Evolutionary conservation across 129 eudicot species (phyloP), one percentile per base, ranked within the genome.

Genomic region (Arctium minus): DNA sequence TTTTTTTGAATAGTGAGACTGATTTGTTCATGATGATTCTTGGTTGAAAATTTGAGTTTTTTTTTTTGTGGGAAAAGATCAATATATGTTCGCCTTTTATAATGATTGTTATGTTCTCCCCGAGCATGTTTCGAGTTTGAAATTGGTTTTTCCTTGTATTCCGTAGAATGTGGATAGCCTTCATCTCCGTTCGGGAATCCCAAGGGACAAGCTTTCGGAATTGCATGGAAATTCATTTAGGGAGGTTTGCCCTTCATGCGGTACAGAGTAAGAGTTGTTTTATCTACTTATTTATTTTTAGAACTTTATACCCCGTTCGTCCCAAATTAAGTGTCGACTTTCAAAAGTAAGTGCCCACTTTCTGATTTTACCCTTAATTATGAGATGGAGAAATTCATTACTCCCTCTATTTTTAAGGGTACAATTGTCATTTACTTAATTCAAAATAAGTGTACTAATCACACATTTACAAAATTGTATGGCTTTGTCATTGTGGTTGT

Each of bases 141-240:
- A 22, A 22, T 22, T 22, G 27, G 27, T 22, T 22, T 22, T 22
- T 22, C 27, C 27, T 71, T 56, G 27, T 15, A 44, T 73, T 73
- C 8, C 71, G 70, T 87, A 94, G 98, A 94, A 94, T 78, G 91
- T 94, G 78, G 98, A 94, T 82, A 88, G 97, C 84, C 94, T 94
- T 76, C 98, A 94, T 86, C 92, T 94, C 35, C 95, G 98, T 76
- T 94, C 98, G 60, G 98, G 98, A 76, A 88, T 94, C 69, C 91
- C 97, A 31, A 92, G 97, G 88, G 87, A 90, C 40, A 94, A 89
- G 71, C 95, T 94, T 74, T 82, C 98, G 12, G 98, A 94, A 86
- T 69, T 94, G 88, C 96, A 94, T 89, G 98, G 98, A 79, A 91
- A 94, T 82, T 92, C 97, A 56, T 94, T 94, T 88, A 90, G 86